Evolutionary conservation across 495 filamentous ascomycete species (phyloP).

Genomic region (Clohesyomyces aquaticus): DNA sequence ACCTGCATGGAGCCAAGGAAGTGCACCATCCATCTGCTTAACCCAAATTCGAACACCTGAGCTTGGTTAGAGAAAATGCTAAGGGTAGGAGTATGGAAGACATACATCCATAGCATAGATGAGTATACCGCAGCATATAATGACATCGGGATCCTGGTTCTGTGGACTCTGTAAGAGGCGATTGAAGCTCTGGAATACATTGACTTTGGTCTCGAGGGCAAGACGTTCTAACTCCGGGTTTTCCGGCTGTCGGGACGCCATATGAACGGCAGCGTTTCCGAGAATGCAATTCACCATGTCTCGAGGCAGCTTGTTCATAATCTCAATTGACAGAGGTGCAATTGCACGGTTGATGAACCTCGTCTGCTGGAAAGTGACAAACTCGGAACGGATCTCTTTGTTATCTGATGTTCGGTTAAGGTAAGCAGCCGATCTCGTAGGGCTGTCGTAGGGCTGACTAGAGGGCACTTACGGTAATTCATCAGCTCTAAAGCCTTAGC

Average conservation of each 20-base stretch:
- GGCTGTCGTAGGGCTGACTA: neutral
- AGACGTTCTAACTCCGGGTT: slow-evolving; percentile 15
- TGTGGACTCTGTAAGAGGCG: slow-evolving; percentile 16
- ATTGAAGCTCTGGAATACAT: slow-evolving; percentile 30
- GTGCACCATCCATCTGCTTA: slow-evolving; percentile 31
- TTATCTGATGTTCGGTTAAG: slow-evolving; percentile 15
- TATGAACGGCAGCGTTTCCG: slow-evolving; percentile 29
- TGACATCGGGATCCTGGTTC: slow-evolving; percentile 25
- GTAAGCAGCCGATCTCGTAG: slow-evolving; percentile 1
- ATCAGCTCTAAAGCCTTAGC: slow-evolving; percentile 16
- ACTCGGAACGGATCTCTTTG: slow-evolving; percentile 13
- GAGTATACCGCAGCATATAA: slow-evolving; percentile 15
- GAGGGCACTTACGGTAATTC: slow-evolving; percentile 28
- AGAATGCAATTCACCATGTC: slow-evolving; percentile 28
- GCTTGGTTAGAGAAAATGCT: neutral
- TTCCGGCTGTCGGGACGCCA: slow-evolving; percentile 28
- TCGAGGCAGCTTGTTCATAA: slow-evolving; percentile 13
- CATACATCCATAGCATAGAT: slow-evolving; percentile 35
- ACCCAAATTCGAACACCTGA: slow-evolving; percentile 29
- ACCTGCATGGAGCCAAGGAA: slow-evolving; percentile 25
- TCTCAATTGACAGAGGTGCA: slow-evolving; percentile 15
- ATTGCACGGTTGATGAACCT: slow-evolving; percentile 23
- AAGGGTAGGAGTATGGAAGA: neutral
- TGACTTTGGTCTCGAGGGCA: slow-evolving; percentile 28
- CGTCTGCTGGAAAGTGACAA: slow-evolving; percentile 13